These are phyloP conservation scores for Talaromyces sp. DNA, from an alignment of 2,329 filamentous ascomycete species.

Conservation along the genomic window DNA sequence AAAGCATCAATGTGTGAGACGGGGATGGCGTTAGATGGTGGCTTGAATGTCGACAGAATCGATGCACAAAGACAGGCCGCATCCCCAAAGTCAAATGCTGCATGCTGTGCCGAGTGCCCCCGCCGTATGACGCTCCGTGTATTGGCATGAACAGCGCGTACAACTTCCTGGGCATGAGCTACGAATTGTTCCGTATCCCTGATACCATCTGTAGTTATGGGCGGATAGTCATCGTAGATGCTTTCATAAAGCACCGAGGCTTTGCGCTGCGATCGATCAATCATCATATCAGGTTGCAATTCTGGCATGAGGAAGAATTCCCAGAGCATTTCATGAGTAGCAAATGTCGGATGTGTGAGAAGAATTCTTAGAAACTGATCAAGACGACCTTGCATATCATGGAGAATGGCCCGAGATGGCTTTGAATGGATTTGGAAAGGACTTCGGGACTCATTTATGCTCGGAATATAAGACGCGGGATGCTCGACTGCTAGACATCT, in stretches of 20 bases:
- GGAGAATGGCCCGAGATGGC: slow-evolving; percentile 79
- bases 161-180: slow-evolving; percentile 82
- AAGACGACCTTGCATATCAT: slow-evolving; percentile 80
- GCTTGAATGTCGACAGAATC: slow-evolving; percentile 50
- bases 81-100: slow-evolving; percentile 49
- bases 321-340: slow-evolving; percentile 96
- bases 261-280: slow-evolving; percentile 81
- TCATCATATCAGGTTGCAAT: slow-evolving; percentile 84
- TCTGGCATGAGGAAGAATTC: slow-evolving; percentile 98
- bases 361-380: slow-evolving; percentile 87
- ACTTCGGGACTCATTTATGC: slow-evolving; percentile 71
- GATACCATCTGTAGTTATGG: slow-evolving; percentile 66
- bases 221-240: slow-evolving; percentile 83
- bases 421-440: slow-evolving; percentile 92
- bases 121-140: slow-evolving; percentile 79
- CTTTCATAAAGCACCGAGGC: slow-evolving; percentile 78
- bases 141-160: slow-evolving; percentile 77
- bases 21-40: slow-evolving; percentile 62
- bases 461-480: slow-evolving; percentile 91
- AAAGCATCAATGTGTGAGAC: slow-evolving; percentile 66
- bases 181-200: slow-evolving; percentile 91
- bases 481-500: slow-evolving; percentile 82
- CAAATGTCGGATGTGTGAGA: slow-evolving; percentile 83
- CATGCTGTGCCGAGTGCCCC: slow-evolving; percentile 69
- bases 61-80: slow-evolving; percentile 42